Evolutionary conservation across 805 yeast species (phyloP), one percentile per base, ranked within the genome.

Genomic region (Starmerella etchellsii): DNA sequence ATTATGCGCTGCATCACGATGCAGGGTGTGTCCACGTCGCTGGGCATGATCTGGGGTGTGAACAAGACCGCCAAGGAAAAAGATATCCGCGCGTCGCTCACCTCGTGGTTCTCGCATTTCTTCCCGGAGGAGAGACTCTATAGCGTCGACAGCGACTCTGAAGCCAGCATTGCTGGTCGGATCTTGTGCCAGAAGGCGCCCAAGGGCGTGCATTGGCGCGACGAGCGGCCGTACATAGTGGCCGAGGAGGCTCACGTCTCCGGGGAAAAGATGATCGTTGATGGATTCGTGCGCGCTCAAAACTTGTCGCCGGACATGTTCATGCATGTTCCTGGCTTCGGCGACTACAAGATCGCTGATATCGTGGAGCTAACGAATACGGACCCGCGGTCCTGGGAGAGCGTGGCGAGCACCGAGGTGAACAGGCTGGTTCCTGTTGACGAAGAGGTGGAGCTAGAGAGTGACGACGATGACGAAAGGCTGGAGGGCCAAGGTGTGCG

Each of bases 191-290:
- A 88, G 54, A 81, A 77, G 61, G 73, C 78, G 53, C 98, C 98
- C 22, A 78, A 76, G 55, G 74, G 82, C 1, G 67, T 93, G 35
- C 73, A 73, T 20, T 91, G 98, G 97, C 77, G 97, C 63, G 96
- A 88, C 52, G 63, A 76, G n/a, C 69, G 98, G 56, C 88, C 95
- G 7, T 91, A 85, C 63, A 39, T 91, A 39, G 69, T 91, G 9
- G 87, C 93, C 1, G 93, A 85, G 50, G 54, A 61, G 3, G 67
- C 81, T 1, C 50, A 58, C 19, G 71, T 71, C 66, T 6, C 9
- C n/a, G 58, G 63, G 15, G 53, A 61, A 4, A 54, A 64, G 23
- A 56, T 85, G 29, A 71, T 72, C 6, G 70, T 91, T 6, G 79
- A 77, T 56, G 99, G 98, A 37, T 71, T 75, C 4, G 84, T 82